These are phyloP conservation scores for Beta macrorhiza DNA, from an alignment of 179 eudicot species.

Conservation along the genomic window DNA sequence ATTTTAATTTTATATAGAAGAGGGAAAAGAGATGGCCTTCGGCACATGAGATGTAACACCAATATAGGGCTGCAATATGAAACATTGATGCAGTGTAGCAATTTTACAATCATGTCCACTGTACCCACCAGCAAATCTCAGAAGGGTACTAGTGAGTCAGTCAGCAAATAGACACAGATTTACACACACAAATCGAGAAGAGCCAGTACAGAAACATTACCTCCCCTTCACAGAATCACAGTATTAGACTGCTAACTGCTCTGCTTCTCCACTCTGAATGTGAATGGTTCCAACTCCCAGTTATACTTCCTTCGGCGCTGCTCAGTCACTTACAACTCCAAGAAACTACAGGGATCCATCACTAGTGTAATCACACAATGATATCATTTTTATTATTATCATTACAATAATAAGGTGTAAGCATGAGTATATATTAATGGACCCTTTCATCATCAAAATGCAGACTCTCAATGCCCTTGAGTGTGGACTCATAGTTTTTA, in stretches of 20 bases:
- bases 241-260: not conserved
- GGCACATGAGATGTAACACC: not conserved
- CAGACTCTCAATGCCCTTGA: slow-evolving; percentile 76
- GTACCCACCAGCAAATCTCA: slow-evolving; percentile 19
- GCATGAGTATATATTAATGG: slow-evolving; percentile 27
- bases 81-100: slow-evolving; percentile 2
- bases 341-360: slow-evolving; percentile 24
- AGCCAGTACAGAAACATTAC: slow-evolving; percentile 13
- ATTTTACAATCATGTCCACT: slow-evolving; percentile 21
- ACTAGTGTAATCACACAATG: slow-evolving; percentile 24
- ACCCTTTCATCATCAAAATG: slow-evolving; percentile 66
- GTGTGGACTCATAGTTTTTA: slow-evolving; percentile 68
- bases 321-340: slow-evolving; percentile 11
- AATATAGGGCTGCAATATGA: slow-evolving; percentile 2
- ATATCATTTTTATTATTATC: slow-evolving; percentile 7
- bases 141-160: not conserved
- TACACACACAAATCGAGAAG: slow-evolving; percentile 8
- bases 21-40: no score
- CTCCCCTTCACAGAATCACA: slow-evolving; percentile 15
- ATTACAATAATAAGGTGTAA: slow-evolving; percentile 22
- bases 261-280: not conserved
- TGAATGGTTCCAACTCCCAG: slow-evolving; percentile 1
- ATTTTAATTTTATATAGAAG: no score
- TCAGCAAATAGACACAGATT: slow-evolving; percentile 9
- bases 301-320: slow-evolving; percentile 1